Base-by-base conservation (phyloP, 495 filamentous ascomycete genomes). In the Neurospora sp. region DNA sequence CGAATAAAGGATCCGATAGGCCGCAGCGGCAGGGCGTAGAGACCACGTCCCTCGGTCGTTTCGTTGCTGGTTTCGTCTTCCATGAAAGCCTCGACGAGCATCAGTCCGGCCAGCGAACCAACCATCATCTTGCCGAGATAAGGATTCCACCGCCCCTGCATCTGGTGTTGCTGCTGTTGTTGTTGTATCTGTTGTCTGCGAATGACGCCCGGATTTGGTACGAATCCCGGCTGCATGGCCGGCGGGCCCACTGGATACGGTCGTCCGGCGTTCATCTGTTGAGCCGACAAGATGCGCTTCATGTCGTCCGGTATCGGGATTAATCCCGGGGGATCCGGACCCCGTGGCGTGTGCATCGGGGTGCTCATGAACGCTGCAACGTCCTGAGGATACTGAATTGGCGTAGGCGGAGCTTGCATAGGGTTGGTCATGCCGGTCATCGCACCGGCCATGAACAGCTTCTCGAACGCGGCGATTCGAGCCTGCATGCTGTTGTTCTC, bases 91-190 rank as follows among this genome's bases (percentile, higher is more conserved):
- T 97, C 93, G 75, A 97, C 78, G 48, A 98, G 87, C 94, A 97
- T 96, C 41, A 98, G 82, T 1, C 95, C 94, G 42, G 94, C 95
- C 72, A 98, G 85, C 39, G 93, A 92, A 39, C 95, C 95, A 14
- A 98, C 88, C 92, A 98, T 95, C 75, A 97, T 85, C 79, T 94
- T 96, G 72, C 88, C 89, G 75, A 84, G 84, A 72, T 87, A 87
- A 37, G 84, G 85, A 70, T 80, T 85, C 76, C 82, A 83, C 77
- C 86, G 80, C 40, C 83, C 79, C 35, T 79, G 73, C 16, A 66
- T 66, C 23, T 66, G 54, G 2, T 38, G 38, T 72, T 82, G 78
- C 72, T 83, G 75, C 70, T 83, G 76, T 16, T 83, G 82, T 41
- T 82, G 79, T 48, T 83, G 84, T 73, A 84, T 85, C 54, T 82